A percentile compares a stretch with the other conserved stretches of the same genome.
Conservation (phyloP, 2,329 filamentous ascomycete species). For the Pseudogymnoascus sp. region DNA sequence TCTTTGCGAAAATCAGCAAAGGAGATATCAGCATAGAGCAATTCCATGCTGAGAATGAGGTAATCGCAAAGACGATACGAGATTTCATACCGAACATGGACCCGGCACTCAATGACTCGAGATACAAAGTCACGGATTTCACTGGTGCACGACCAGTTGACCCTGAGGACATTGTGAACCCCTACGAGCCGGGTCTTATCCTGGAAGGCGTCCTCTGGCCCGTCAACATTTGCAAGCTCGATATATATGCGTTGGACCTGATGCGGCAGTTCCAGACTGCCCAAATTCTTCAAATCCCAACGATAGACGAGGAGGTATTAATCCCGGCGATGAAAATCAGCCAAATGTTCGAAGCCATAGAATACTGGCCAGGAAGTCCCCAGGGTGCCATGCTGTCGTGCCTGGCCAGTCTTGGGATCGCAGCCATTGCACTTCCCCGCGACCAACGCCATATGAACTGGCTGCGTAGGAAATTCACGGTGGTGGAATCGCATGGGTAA, state of each 20-base stretch:
- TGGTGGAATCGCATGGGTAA: conserved; percentile 72
- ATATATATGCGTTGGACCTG: conserved; percentile 70
- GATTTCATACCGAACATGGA: conserved; percentile 52
- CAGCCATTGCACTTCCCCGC: conserved; percentile 70
- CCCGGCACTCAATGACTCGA: conserved; percentile 51
- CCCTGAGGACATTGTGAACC: conserved; percentile 63
- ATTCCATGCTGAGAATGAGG: conserved; percentile 55
- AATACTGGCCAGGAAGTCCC: conserved; percentile 62
- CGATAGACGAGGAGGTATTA: conserved; percentile 46
- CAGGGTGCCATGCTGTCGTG: conserved; percentile 63
- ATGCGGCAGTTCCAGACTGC: conserved; percentile 70
- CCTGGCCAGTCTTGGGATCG: conserved; percentile 69
- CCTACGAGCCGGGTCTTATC: conserved; percentile 61
- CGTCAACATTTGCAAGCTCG: conserved; percentile 66
- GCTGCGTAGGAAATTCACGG: conserved; percentile 70
- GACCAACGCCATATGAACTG: conserved; percentile 68
- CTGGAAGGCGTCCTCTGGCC: conserved; percentile 64
- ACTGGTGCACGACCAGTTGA: conserved; percentile 43
- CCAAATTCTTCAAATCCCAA: conserved; percentile 40
- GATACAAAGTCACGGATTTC: conserved; percentile 58
- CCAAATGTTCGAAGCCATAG: conserved; percentile 71
- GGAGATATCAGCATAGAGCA: conserved; percentile 56
- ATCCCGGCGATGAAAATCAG: conserved; percentile 60
- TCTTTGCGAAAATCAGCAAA: conserved; percentile 63
- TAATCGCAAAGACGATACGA: conserved; percentile 40